Base-by-base conservation (phyloP, 257 asterid species). In the Verbascum thapsus region DNA sequence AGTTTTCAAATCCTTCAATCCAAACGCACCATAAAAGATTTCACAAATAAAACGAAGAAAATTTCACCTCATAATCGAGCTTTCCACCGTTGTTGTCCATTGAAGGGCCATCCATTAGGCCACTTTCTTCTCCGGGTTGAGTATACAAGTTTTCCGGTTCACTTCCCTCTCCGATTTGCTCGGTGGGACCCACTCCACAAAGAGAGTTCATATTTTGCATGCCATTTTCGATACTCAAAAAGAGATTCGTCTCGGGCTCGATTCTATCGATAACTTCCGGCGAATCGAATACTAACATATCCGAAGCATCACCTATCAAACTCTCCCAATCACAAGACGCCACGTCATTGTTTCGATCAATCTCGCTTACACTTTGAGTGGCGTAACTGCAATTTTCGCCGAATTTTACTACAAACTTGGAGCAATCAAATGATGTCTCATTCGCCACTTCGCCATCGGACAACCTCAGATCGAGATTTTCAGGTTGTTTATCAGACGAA, bases 241-340 rank as follows among this genome's bases (percentile, higher is more conserved):
- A 76, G 66, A 75, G 70, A 67, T 72, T 78, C 58, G 70, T 70
- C 63, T 74, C 76, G 3, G 64, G 70, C 48, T 73, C 85, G 45
- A 72, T 59, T 78, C 66, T 72, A 52, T 74, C 80, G 10, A 74
- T 52, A 49, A 64, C 75, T 60, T 68, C 73, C 1, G 95, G 96
- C 5, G 97, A 84, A 65, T 87, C 91, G 64, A 87, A 85, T 54
- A 76, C 66, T 55, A 92, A 75, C 59, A 81, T 65, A 72, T 87
- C 88, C 0, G 89, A 63, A 34, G 81, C 76, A 61, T 83, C 90
- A 42, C 83, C 62, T 51, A 90, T 82, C 80, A 88, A 64, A 66
- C 70, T 76, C 42, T 90, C 91, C 99, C 97, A 87, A 52, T 94
- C 95, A 71, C 88, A 79, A 12, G 82, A 78, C 7, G 76, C 2